These are phyloP conservation scores for Nigrospora osmanthi DNA, from an alignment of 2,329 filamentous ascomycete genomes.

Conservation along the genomic window DNA sequence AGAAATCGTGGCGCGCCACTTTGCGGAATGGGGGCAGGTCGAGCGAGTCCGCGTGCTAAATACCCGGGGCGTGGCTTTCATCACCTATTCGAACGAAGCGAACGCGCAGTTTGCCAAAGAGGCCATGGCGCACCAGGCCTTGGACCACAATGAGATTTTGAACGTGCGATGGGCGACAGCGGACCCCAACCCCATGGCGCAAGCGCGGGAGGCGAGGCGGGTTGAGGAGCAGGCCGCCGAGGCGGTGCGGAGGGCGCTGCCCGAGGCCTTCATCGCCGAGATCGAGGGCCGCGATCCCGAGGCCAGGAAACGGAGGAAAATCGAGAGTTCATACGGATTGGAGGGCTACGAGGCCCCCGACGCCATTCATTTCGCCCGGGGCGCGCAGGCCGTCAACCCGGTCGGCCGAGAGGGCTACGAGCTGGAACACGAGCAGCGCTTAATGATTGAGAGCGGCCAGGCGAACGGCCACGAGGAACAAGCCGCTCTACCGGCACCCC, in stretches of 20 bases:
- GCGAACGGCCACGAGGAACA: conserved; percentile 31
- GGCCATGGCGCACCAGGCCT: conserved; percentile 87
- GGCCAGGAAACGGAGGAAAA: conserved; percentile 77
- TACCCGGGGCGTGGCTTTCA: conserved; percentile 82
- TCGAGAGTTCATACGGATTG: conserved; percentile 82
- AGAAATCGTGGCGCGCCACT: conserved; percentile 88
- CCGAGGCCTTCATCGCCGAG: conserved; percentile 85
- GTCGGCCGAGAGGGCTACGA: conserved; percentile 51
- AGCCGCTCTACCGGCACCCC: conserved; percentile 29
- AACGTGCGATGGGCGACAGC: conserved; percentile 97
- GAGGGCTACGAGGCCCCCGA: conserved; percentile 92
- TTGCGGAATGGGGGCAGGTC: conserved; percentile 92
- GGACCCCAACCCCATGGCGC: conserved; percentile 90
- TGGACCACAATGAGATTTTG: conserved; percentile 86
- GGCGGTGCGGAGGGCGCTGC: conserved; percentile 79
- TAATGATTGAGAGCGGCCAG: conserved; percentile 51
- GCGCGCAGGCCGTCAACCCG: conserved; percentile 59
- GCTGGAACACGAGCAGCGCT: conserved; percentile 51
- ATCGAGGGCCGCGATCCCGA: conserved; percentile 87
- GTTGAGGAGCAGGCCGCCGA: conserved; percentile 97
- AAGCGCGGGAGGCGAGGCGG: conserved; percentile 79
- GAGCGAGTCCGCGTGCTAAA: conserved; percentile 86
- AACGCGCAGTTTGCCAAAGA: conserved; percentile 90
- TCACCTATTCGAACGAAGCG: conserved; percentile 87
- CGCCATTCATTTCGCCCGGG: conserved; percentile 83